Percentiles rank a stretch among this genome's conserved stretches.
Evolutionary conservation across 805 yeast genomes (phyloP).

Genomic region (Huiozyma sinensis): DNA sequence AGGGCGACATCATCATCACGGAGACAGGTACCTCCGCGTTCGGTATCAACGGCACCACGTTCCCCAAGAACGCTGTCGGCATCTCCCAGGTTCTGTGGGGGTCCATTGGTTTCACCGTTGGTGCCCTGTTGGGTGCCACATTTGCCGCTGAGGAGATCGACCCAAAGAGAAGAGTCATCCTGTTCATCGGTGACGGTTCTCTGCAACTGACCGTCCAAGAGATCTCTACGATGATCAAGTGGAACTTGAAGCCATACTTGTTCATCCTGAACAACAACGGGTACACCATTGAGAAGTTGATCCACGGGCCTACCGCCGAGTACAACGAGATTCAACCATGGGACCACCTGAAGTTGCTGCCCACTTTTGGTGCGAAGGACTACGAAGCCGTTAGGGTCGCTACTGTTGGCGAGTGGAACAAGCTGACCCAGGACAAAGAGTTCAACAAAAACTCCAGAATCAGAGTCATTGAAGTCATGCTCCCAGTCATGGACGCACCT

Average conservation of each 20-base stretch:
- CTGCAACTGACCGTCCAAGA: conserved; percentile 5
- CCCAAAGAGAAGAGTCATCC: conserved; percentile 3
- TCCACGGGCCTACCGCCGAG: conserved; percentile 4
- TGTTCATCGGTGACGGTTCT: conserved; percentile 5
- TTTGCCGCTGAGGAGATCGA: conserved; percentile 4
- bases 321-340: conserved; percentile 4
- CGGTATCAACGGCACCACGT: conserved; percentile 2
- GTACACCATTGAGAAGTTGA: conserved; percentile 4
- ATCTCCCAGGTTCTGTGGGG: conserved; percentile 4
- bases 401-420: conserved; percentile 47
- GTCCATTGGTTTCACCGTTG: conserved; percentile 4
- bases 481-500: conserved; percentile 62
- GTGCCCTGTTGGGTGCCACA: conserved; percentile 4
- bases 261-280: conserved; percentile 4
- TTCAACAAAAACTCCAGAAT: conserved; percentile 47
- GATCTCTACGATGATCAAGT: conserved; percentile 3
- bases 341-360: conserved; percentile 2
- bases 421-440: conserved; percentile 34
- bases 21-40: conserved; percentile 5
- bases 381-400: conserved; percentile 34
- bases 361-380: conserved; percentile 2
- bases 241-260: conserved; percentile 4
- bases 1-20: conserved; percentile 4
- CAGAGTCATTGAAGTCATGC: conserved; percentile 56
- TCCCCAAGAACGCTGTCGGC: conserved; percentile 3